Conservation (phyloP, 192 early-diverging fungal species). For the Coemansia sp. region DNA sequence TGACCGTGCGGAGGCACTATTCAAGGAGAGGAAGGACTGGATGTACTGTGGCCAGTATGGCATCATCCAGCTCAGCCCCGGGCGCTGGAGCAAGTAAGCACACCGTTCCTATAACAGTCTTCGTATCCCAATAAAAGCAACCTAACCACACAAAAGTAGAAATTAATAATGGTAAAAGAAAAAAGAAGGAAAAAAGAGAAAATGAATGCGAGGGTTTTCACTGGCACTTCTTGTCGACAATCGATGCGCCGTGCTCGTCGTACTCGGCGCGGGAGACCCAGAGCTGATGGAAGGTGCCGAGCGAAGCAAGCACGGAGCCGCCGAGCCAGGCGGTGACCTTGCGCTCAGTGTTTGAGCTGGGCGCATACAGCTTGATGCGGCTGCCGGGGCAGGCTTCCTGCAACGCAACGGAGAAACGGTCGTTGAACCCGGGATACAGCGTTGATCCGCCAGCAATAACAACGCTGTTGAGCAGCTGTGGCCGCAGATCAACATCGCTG, state of each 20-base stretch:
- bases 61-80: conserved; percentile 58
- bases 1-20: conserved; percentile 47
- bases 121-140: not conserved
- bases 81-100: conserved; percentile 28
- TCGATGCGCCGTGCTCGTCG: conserved; percentile 78
- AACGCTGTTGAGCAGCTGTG: conserved; percentile 76
- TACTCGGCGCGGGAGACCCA: conserved; percentile 98
- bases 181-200: not conserved
- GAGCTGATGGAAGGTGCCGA: conserved; percentile 98
- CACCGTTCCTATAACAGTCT: too few species aligned
- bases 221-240: conserved; percentile 86
- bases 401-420: conserved; percentile 62
- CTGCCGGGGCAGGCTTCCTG: conserved; percentile 42
- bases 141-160: not conserved
- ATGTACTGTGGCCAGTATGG: conserved; percentile 72
- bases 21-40: conserved; percentile 58
- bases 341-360: conserved; percentile 58
- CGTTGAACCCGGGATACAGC: conserved; percentile 82
- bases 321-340: conserved; percentile 96
- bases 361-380: conserved; percentile 70
- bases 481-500: conserved; percentile 88
- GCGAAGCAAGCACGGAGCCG: conserved; percentile 89
- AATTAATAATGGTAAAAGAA: not conserved
- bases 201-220: conserved; percentile 20
- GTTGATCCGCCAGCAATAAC: conserved; percentile 91